A percentile compares a stretch with the other conserved stretches of the same genome.
Evolutionary conservation across 352 stramenopile species (phyloP).

Genomic region (Phytophthora meadii): DNA sequence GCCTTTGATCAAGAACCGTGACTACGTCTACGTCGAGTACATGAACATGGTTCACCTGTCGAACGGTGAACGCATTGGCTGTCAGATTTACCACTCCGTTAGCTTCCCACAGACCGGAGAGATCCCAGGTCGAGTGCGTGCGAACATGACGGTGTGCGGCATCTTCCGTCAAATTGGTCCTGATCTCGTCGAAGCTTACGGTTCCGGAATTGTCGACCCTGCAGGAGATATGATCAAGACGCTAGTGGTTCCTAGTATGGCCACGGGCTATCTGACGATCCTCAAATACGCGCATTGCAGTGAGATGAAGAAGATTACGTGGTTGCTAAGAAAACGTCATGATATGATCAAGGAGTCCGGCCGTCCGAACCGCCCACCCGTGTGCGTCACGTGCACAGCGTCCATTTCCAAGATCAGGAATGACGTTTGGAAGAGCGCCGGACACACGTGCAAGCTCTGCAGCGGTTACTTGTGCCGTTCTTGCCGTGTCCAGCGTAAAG

Average conservation of each 20-base stretch:
- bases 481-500: slow-evolving; percentile 42
- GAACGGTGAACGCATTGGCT: slow-evolving; percentile 48
- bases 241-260: slow-evolving; percentile 25
- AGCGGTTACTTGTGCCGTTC: slow-evolving; percentile 37
- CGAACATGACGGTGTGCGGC: slow-evolving; percentile 51
- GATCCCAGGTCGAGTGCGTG: slow-evolving; percentile 40
- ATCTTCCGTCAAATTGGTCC: slow-evolving; percentile 55
- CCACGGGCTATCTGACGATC: slow-evolving; percentile 26
- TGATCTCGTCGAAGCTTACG: slow-evolving; percentile 53
- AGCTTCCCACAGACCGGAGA: slow-evolving; percentile 44
- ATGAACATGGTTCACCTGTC: slow-evolving; percentile 44
- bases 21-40: slow-evolving; percentile 56
- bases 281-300: slow-evolving; percentile 41
- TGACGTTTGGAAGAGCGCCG: too few relatives aligned
- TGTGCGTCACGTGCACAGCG: slow-evolving; percentile 32
- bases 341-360: slow-evolving; percentile 11
- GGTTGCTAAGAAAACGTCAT: slow-evolving; percentile 30
- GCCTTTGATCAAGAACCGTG: slow-evolving; percentile 39
- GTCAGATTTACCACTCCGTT: slow-evolving; percentile 61
- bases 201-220: slow-evolving; percentile 36
- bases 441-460: slow-evolving; percentile 42
- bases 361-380: slow-evolving; percentile 6
- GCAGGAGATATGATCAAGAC: slow-evolving; percentile 38
- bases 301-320: slow-evolving; percentile 43
- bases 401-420: slow-evolving; percentile 4